phyloP scores from a whole-genome alignment of 441 rosid genomes.

The Populus trichocarpa region DNA sequence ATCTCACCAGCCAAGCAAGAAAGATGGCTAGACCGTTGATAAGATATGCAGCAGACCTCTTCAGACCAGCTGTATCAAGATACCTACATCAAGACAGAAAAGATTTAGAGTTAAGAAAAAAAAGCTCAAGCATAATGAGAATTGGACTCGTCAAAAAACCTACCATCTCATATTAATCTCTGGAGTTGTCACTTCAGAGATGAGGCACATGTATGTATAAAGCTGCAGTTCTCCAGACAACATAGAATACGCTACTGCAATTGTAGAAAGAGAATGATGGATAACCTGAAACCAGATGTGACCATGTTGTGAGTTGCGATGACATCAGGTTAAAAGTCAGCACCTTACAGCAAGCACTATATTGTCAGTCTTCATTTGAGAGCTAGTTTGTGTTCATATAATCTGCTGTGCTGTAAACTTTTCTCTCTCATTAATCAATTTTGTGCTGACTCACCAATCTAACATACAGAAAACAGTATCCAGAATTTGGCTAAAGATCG shows the following conservation, averaged over 20 bases:
- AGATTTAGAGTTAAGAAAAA: background rate
- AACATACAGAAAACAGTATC: background rate
- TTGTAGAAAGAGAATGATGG: conserved; percentile 41
- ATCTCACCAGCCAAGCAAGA: conserved; percentile 53
- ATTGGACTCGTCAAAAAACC: conserved; percentile 4
- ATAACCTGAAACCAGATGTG: conserved; percentile 26
- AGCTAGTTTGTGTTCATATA: background rate
- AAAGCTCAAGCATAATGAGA: background rate
- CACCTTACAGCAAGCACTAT: background rate
- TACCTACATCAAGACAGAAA: conserved; percentile 24
- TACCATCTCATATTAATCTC: conserved; percentile 53
- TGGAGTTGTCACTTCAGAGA: conserved; percentile 50
- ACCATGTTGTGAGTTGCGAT: conserved; percentile 13
- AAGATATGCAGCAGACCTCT: conserved; percentile 48
- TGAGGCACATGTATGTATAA: conserved; percentile 42
- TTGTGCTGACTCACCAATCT: background rate
- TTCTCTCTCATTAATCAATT: background rate
- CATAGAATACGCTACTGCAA: conserved; percentile 27
- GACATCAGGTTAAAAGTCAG: background rate
- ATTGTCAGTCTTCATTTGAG: background rate
- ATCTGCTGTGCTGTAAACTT: background rate
- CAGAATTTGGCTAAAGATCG: background rate
- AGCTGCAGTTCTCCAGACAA: conserved; percentile 26
- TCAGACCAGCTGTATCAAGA: conserved; percentile 54
- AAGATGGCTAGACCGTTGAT: conserved; percentile 52